Base-by-base conservation (phyloP, 352 stramenopile species). In the Peronosclerospora sorghi region DNA sequence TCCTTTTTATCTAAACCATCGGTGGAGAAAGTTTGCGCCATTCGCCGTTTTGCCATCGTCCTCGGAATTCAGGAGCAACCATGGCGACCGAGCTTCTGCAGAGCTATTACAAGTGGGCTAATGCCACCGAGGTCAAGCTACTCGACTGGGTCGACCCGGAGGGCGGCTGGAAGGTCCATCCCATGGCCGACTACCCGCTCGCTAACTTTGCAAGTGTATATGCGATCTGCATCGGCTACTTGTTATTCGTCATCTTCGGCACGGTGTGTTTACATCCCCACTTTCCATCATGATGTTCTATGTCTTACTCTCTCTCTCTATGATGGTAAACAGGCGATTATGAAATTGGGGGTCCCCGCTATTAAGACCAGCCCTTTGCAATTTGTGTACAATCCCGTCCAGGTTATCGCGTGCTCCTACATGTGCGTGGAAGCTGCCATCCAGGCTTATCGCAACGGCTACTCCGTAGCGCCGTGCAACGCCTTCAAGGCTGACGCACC, bases 351-450 rank as follows among this genome's bases (percentile, higher is more conserved):
- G 21, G 44, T 73, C 17, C 67, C 63, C 2, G 63, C 64, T 12
- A 36, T 81, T 51, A 85, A 83, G 40, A 75, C 59, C 14, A 64
- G 53, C 21, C 49, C 62, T 4, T 65, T 96, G 28, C 92, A 95
- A 58, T 96, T 97, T 55, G 46, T 95, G 17, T 97, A 97, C 83
- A 97, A 97, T 59, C 81, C 94, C 29, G 77, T 87, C 0, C 89
- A 97, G 66, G 86, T 97, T 44, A 91, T 96, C 51, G 38, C 94
- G 1, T 96, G 86, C 56, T 91, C 85, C 9, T 97, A 96, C 77
- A 96, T 96, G 86, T 95, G 73, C 19, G 71, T 97, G 15, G 89
- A 96, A 66, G 83, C 83, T 14, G 71, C 67, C 20, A 59, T 96
- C 19, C 57, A 95, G 43, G 86, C 87, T 23, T 87, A 91, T 59